Percentiles rank a stretch among this genome's conserved stretches.
phyloP scores from a whole-genome alignment of 768 basidiomycete species.

The Amanita subjunquillea region DNA sequence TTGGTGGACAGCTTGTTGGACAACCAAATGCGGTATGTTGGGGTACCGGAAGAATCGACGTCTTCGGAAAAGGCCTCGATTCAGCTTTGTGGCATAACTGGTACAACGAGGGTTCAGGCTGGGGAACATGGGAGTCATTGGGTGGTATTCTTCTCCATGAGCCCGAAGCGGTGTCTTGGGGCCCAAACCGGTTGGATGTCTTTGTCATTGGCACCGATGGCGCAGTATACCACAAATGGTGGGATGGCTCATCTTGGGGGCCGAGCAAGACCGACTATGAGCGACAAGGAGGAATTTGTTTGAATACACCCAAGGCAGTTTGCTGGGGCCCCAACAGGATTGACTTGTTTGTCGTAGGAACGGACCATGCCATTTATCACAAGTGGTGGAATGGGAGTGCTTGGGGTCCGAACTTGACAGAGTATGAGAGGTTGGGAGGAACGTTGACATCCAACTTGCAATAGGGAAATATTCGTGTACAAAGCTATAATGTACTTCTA shows the following conservation, averaged over 20 bases:
- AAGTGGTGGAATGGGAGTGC: slow-evolving; percentile 5
- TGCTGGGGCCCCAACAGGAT: not conserved
- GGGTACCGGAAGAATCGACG: not conserved
- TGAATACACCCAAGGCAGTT: not conserved
- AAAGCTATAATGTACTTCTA: too few species aligned
- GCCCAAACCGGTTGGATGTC: not conserved
- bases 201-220: not conserved
- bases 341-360: slow-evolving; percentile 5
- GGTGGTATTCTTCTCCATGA: not conserved
- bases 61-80: not conserved
- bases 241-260: too few species aligned
- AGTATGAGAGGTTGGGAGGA: slow-evolving; percentile 7
- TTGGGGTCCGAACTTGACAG: slow-evolving; percentile 5
- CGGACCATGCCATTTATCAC: slow-evolving; percentile 4
- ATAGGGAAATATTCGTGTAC: too few species aligned
- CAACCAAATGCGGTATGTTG: not conserved
- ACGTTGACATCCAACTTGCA: too few species aligned
- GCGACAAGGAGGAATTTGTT: not conserved
- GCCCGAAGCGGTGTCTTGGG: not conserved
- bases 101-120: not conserved
- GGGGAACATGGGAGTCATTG: not conserved
- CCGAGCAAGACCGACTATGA: not conserved
- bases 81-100: not conserved
- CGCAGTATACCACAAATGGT: too few species aligned
- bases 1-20: not conserved